These are phyloP conservation scores for Arthroderma uncinatum DNA, from an alignment of 2,329 filamentous ascomycete species.

Conservation along the genomic window DNA sequence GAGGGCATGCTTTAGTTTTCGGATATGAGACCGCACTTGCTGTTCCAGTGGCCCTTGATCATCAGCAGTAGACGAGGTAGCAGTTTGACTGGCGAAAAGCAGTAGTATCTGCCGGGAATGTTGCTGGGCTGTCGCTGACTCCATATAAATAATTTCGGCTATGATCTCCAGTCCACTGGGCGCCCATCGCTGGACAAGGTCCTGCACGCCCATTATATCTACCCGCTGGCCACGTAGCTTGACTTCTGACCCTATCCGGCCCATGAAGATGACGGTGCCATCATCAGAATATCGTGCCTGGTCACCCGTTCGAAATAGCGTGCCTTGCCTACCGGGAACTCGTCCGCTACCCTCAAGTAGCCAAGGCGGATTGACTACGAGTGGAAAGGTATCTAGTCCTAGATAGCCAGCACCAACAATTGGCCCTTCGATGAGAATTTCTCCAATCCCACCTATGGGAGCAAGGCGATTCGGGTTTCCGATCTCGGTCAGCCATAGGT, in stretches of 20 bases:
- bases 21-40: too few relatives aligned
- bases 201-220: neutral
- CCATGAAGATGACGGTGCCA: conserved; percentile 15
- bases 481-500: too few relatives aligned
- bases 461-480: conserved; percentile 14
- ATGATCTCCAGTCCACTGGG: too few relatives aligned
- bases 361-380: conserved; percentile 10
- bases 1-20: too few relatives aligned
- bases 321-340: conserved; percentile 13
- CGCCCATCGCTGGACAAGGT: too few relatives aligned
- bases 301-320: conserved; percentile 19
- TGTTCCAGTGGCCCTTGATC: neutral
- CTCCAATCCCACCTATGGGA: conserved; percentile 31
- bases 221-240: conserved; percentile 38
- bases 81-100: too few relatives aligned
- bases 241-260: conserved; percentile 42
- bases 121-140: too few relatives aligned
- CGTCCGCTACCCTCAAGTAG: neutral
- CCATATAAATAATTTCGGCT: too few relatives aligned
- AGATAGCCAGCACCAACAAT: conserved; percentile 29
- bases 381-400: neutral
- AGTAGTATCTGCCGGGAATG: too few relatives aligned
- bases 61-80: neutral
- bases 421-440: conserved; percentile 31
- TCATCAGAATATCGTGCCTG: conserved; percentile 15